Evolutionary conservation across 768 basidiomycete genomes (phyloP).

Genomic region (Tephrocybe sp.): DNA sequence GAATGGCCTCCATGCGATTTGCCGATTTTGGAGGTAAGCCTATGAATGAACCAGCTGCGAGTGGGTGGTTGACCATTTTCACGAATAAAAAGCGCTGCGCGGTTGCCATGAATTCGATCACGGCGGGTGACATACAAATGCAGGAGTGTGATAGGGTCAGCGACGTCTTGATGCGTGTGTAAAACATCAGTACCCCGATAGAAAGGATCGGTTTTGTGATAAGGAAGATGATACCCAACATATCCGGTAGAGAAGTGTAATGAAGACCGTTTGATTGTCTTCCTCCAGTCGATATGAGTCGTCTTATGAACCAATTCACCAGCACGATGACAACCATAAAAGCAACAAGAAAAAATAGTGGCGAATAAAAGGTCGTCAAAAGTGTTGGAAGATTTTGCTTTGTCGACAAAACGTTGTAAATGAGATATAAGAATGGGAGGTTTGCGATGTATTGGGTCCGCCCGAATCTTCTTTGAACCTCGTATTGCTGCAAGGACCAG

Average conservation of each 20-base stretch:
- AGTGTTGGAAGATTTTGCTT: background rate
- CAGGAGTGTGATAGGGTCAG: constrained; percentile 17
- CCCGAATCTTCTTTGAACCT: constrained; percentile 19
- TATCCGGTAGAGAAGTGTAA: background rate
- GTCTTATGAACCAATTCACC: background rate
- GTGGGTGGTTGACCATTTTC: too few species aligned
- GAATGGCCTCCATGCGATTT: background rate
- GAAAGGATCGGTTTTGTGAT: constrained; percentile 28
- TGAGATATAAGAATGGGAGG: constrained; percentile 12
- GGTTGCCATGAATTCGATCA: constrained; percentile 17
- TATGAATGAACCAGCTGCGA: too few species aligned
- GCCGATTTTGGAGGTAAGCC: constrained; percentile 11
- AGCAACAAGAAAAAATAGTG: background rate
- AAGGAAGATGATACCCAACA: constrained; percentile 23
- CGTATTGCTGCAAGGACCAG: constrained; percentile 14
- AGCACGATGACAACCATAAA: background rate
- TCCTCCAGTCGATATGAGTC: constrained; percentile 10
- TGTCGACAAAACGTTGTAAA: background rate
- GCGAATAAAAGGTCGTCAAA: background rate
- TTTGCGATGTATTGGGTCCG: constrained; percentile 22
- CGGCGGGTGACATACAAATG: constrained; percentile 9
- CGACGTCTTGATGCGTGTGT: constrained; percentile 16
- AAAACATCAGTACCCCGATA: constrained; percentile 24
- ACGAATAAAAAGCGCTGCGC: background rate
- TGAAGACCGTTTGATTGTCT: constrained; percentile 21